Percentiles rank a stretch among this genome's conserved stretches.
Conservation (phyloP, 768 basidiomycete genomes). For the Boletellus sp. region DNA sequence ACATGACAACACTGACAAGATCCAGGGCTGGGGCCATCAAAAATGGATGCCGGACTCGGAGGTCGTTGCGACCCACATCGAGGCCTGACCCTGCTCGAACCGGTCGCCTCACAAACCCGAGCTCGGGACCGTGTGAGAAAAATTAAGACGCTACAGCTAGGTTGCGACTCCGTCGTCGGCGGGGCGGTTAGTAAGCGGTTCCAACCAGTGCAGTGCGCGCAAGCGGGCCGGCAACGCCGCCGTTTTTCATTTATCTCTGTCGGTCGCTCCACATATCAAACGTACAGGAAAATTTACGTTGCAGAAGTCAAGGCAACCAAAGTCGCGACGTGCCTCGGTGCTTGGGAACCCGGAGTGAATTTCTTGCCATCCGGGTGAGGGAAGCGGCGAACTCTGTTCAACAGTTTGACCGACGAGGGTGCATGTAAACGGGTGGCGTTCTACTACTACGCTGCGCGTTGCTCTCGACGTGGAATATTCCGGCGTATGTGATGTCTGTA, state of each 20-base stretch:
- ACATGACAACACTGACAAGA: too few relatives aligned
- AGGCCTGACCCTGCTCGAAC: neutral
- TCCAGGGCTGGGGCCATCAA: neutral
- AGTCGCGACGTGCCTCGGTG: neutral
- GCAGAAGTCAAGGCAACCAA: constrained; percentile 13
- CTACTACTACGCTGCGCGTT: neutral
- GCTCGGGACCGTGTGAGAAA: constrained; percentile 10
- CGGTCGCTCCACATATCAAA: constrained; percentile 1
- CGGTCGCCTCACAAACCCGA: neutral
- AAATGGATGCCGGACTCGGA: too few relatives aligned
- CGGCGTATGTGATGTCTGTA: neutral
- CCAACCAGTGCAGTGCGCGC: constrained; percentile 1
- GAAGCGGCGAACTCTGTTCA: neutral
- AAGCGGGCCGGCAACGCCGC: neutral
- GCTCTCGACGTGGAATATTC: too few relatives aligned
- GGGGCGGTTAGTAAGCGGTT: constrained; percentile 6
- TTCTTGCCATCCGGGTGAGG: neutral
- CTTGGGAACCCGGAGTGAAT: neutral
- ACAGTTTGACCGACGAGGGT: neutral
- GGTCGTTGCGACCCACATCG: neutral
- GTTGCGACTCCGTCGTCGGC: neutral
- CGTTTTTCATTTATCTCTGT: constrained; percentile 7
- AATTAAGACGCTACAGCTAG: too few relatives aligned
- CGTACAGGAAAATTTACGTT: constrained; percentile 6
- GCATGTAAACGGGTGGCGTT: neutral